A percentile compares a stretch with the other conserved stretches of the same genome.
phyloP scores from a whole-genome alignment of 2,329 filamentous ascomycete species.

The Sporothrix humicola region DNA sequence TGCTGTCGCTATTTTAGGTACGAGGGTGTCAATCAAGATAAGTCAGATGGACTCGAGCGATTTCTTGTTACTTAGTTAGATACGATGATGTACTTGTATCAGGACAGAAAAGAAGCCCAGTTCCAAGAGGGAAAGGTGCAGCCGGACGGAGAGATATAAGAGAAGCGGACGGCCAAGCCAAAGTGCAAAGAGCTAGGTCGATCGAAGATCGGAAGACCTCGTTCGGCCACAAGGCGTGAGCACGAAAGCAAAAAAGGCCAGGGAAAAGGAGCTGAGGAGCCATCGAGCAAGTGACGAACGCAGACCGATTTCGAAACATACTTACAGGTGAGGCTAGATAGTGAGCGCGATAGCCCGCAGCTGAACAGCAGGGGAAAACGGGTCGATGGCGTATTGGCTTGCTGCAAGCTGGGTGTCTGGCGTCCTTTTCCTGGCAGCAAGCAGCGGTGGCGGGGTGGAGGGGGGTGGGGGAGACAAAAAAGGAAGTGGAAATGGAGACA shows the following conservation, averaged over 20 bases:
- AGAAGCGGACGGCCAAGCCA: background rate
- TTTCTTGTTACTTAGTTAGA: too few relatives aligned
- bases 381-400: constrained; percentile 25
- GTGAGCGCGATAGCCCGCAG: constrained; percentile 8
- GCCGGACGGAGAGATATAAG: background rate
- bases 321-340: constrained; percentile 11
- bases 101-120: constrained; percentile 1
- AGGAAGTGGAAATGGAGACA: background rate
- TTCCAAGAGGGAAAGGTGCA: constrained; percentile 22
- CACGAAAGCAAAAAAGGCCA: background rate
- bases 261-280: background rate
- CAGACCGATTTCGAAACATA: background rate
- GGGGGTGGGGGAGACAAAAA: constrained; percentile 8
- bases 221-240: background rate
- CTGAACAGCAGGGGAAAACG: constrained; percentile 23
- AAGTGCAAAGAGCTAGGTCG: constrained; percentile 1
- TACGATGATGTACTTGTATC: background rate
- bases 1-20: constrained; percentile 1
- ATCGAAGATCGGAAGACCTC: constrained; percentile 6
- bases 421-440: constrained; percentile 7
- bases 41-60: background rate
- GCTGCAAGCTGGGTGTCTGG: constrained; percentile 22
- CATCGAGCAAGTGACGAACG: background rate
- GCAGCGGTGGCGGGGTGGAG: constrained; percentile 22
- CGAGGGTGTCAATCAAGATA: constrained; percentile 5